A percentile compares a stretch with the other conserved stretches of the same genome.
Evolutionary conservation across 345 rosid species (phyloP).

Genomic region (Eucalyptus sp.): DNA sequence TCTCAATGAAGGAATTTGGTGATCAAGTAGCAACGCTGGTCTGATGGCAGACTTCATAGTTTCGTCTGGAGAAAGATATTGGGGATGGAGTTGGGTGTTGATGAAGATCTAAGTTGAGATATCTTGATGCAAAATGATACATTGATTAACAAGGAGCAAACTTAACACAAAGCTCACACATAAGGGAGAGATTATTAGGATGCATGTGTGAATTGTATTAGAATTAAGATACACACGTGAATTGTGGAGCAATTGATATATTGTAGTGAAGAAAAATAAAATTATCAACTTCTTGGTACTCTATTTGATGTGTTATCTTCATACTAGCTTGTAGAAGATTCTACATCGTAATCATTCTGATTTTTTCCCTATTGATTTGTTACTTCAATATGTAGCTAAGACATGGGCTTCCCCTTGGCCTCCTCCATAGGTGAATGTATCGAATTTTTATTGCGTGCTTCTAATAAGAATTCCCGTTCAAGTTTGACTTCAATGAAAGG

Average conservation of each 20-base stretch:
- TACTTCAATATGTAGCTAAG: background rate
- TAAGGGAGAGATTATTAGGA: background rate
- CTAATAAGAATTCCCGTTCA: background rate
- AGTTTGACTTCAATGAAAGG: background rate
- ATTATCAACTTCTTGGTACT: too few species aligned
- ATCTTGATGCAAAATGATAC: background rate
- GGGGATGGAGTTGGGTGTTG: background rate
- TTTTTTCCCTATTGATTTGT: too few species aligned
- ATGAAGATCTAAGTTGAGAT: background rate
- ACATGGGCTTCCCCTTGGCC: background rate
- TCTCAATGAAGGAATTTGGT: background rate
- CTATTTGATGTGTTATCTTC: too few species aligned
- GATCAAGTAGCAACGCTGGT: background rate
- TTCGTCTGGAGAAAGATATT: background rate
- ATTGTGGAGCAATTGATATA: background rate
- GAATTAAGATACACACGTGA: rapidly evolving
- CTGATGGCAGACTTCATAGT: background rate
- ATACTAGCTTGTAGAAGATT: too few species aligned
- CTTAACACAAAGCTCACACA: background rate
- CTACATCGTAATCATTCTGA: rapidly evolving
- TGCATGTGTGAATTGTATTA: background rate
- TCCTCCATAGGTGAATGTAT: background rate
- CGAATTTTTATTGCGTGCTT: background rate
- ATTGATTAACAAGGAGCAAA: background rate
- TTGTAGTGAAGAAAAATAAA: too few species aligned